Conservation (phyloP, 352 stramenopile genomes). For the Sclerospora graminicola region DNA sequence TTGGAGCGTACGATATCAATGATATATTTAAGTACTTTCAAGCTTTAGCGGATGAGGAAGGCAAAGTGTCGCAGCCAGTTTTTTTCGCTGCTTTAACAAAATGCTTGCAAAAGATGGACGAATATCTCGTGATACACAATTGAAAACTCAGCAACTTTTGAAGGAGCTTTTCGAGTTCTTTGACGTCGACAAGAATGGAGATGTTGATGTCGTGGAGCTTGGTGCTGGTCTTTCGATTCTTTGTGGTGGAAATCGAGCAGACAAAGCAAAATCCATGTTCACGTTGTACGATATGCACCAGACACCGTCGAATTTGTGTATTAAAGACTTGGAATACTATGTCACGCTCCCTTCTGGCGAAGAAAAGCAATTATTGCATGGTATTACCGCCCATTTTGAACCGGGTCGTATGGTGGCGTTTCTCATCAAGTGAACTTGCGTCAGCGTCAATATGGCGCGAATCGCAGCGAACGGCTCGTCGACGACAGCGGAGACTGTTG, state of each 20-base stretch:
- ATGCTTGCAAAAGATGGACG: conserved; percentile 40
- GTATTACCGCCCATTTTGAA: no score
- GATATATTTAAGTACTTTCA: conserved; percentile 85
- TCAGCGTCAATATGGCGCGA: no score
- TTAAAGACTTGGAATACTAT: no score
- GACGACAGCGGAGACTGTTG: no score
- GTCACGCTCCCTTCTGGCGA: no score
- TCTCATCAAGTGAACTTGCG: no score
- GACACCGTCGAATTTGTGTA: no score
- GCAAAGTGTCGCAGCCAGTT: conserved; percentile 47
- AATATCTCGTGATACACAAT: conserved; percentile 27
- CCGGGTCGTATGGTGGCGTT: no score
- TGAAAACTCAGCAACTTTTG: conserved; percentile 38
- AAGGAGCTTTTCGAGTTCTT: conserved; percentile 77
- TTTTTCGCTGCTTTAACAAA: conserved; percentile 85
- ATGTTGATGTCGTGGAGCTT: conserved; percentile 81
- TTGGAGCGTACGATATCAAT: conserved; percentile 73
- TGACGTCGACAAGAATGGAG: conserved; percentile 66
- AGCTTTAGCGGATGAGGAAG: conserved; percentile 45
- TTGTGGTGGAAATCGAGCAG: conserved; percentile 57
- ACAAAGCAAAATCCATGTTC: conserved; percentile 74
- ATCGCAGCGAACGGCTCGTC: no score
- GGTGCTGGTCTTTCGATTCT: conserved; percentile 81
- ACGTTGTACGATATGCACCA: conserved; percentile 78
- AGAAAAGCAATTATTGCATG: no score